Base-by-base conservation (phyloP, 768 basidiomycete species). In the Boletus subparvulus region DNA sequence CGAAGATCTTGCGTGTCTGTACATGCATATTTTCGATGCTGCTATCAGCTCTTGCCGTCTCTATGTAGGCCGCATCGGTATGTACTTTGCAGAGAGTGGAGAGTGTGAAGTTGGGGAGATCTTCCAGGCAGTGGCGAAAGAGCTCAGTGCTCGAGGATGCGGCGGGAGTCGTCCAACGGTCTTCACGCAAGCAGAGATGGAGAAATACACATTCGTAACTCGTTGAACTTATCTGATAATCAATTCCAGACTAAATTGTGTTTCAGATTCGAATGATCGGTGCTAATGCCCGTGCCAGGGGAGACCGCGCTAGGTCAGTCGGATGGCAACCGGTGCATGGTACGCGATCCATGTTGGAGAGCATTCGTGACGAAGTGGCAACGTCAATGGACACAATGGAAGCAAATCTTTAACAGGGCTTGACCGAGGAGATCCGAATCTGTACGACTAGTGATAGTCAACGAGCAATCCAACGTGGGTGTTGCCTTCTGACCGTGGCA, bases 21-120 rank as follows among this genome's bases (percentile, higher is more conserved):
- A 78, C 61, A 66, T 75, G 55, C 55, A 69, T 0, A 61, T 84
- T 1, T 79, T 78, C 52, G 74, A 81, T 51, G 69, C 74, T 2
- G 63, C 65, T 3, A 50, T 61, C 19, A 62, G 69, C 1, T 51
- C 36, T 48, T 49, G 42, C 43, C 56, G 52, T 39, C 54, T 68
- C 45, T 65, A 63, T 17, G 45, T 52, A 42, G 58, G 59, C 1
- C 76, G 77, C 7, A 77, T 78, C 28, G 83, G 84, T 0, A 78
- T 75, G 40, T 85, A 84, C 62, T 83, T 83, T 58, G 82, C 74
- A 16, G 81, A 74, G 56, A 81, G 71, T 56, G 82, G 77, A 43
- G 80, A 84, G 50, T 76, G 81, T 51, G 74, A 65, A 2, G 39
- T 78, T 21, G 76, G 77, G 42, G 75, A 80, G 13, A 66, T 83